Base-by-base conservation (phyloP, 192 early-diverging fungal genomes). In the Lobosporangium transversale region DNA sequence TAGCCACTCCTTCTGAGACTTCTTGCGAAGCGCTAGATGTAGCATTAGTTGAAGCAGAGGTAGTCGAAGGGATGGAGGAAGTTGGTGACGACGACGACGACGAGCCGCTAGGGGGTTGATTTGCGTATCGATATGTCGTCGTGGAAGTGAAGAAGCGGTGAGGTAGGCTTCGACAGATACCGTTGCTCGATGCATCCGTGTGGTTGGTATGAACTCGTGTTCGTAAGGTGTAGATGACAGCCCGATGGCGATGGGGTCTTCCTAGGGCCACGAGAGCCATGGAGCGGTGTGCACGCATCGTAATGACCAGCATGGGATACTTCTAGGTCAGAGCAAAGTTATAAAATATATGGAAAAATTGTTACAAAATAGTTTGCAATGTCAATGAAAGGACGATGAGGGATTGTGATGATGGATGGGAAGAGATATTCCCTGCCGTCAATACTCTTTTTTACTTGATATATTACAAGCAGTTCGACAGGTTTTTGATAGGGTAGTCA, bases 131-230 rank as follows among this genome's bases (percentile, higher is more conserved):
- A 24, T 56, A 44, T 9, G 45, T n/a, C 2, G 35, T 56, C 2
- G 73, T 67, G 6, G 73, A 67, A 9, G 73, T 60, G 35, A 76
- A 76, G 59, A 76, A 76, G 27, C 65, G 64, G 26, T 53, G 47
- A 7, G 73, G 73, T 24, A 76, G 26, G 7, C 36, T 31, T 9
- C 45, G 58, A 12, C 23, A 24, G 35, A 8, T 24, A 32, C 48
- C 60, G 26, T 42, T 42, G 27, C 43, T 36, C 12, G 49, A 59
- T 3, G 73, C 58, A 35, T 67, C 33, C 5, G 73, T 76, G 53
- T 76, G 73, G 31, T 55, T 66, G 26, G 37, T 66, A 29, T 76
- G 58, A n/a, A 48, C 33, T 9, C 59, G 31, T 17, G 58, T 45
- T 24, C 52, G 50, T 7, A 27, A 7, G 23, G 47, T 23, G 43